Conservation (phyloP, 2,329 filamentous ascomycete genomes). For the Neofusicoccum cordaticola region DNA sequence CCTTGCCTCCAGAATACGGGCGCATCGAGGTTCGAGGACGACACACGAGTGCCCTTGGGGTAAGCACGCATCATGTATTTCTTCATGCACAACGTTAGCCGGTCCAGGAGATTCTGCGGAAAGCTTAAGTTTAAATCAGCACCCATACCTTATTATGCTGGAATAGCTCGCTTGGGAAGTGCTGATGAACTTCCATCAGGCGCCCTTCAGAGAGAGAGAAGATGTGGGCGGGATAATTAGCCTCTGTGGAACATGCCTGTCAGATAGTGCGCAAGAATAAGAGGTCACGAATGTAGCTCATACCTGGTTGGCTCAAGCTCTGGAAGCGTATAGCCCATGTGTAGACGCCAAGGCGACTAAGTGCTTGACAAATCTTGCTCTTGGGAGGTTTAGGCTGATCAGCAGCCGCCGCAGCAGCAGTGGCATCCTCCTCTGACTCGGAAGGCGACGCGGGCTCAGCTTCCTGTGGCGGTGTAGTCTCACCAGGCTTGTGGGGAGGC, state of each 20-base stretch:
- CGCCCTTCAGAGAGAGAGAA: slow-evolving; percentile 64
- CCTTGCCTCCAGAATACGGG: slow-evolving; percentile 82
- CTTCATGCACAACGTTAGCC: background rate
- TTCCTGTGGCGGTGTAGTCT: slow-evolving; percentile 19
- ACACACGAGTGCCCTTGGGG: slow-evolving; percentile 76
- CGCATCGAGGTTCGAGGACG: slow-evolving; percentile 84
- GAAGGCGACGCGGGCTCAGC: slow-evolving; percentile 30
- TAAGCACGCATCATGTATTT: slow-evolving; percentile 84
- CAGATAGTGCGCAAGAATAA: background rate
- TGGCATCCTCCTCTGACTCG: slow-evolving; percentile 39
- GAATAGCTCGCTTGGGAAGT: slow-evolving; percentile 61
- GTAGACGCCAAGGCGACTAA: slow-evolving; percentile 78
- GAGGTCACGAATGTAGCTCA: slow-evolving; percentile 23
- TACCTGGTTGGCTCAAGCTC: slow-evolving; percentile 64
- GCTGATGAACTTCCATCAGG: slow-evolving; percentile 64
- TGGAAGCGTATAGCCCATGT: slow-evolving; percentile 82
- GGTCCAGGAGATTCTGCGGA: background rate
- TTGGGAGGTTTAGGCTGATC: slow-evolving; percentile 26
- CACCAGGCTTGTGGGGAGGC: slow-evolving; percentile 32
- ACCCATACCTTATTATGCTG: slow-evolving; percentile 64
- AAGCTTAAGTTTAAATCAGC: too few relatives aligned
- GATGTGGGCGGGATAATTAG: slow-evolving; percentile 57
- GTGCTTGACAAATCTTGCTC: slow-evolving; percentile 63
- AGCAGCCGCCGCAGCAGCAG: slow-evolving; percentile 16
- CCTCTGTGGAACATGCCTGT: slow-evolving; percentile 30